These are phyloP conservation scores for Epithemia pelagica DNA, from an alignment of 108 stramenopile genomes.

Conservation along the genomic window DNA sequence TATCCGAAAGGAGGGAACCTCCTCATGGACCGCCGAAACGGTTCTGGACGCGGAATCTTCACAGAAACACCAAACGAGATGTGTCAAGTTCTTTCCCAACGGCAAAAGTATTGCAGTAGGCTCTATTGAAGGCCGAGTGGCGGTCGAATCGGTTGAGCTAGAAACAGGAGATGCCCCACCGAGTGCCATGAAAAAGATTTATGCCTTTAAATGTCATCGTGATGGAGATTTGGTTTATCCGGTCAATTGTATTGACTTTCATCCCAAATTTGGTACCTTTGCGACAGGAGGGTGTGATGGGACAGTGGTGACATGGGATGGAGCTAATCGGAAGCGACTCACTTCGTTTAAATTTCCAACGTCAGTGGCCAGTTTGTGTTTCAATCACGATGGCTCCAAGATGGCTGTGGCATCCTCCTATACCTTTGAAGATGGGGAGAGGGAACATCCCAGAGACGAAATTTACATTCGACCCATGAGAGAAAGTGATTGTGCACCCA, in stretches of 20 bases:
- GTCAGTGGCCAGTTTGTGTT: conserved; percentile 85
- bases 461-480: conserved; percentile 70
- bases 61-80: conserved; percentile 82
- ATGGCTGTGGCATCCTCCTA: conserved; percentile 92
- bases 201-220: conserved; percentile 98
- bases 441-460: conserved; percentile 86
- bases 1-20: conserved; percentile 23
- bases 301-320: conserved; percentile 90
- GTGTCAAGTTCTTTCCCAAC: conserved; percentile 70
- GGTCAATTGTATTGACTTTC: conserved; percentile 94
- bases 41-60: conserved; percentile 75
- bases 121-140: conserved; percentile 95
- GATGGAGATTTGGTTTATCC: conserved; percentile 87
- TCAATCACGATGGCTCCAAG: conserved; percentile 66
- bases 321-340: conserved; percentile 77
- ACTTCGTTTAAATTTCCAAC: conserved; percentile 57
- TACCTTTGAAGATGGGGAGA: conserved; percentile 97
- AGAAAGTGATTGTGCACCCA: conserved; percentile 54
- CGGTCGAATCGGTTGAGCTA: conserved; percentile 77
- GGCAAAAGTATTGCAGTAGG: conserved; percentile 82
- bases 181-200: conserved; percentile 42
- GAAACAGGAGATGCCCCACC: conserved; percentile 54
- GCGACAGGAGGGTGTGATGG: conserved; percentile 93
- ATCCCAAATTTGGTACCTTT: conserved; percentile 79
- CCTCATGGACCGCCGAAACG: conserved; percentile 16